A percentile compares a stretch with the other conserved stretches of the same genome.
Evolutionary conservation across 768 basidiomycete species (phyloP).

Genomic region (Tephrocybe sp.): DNA sequence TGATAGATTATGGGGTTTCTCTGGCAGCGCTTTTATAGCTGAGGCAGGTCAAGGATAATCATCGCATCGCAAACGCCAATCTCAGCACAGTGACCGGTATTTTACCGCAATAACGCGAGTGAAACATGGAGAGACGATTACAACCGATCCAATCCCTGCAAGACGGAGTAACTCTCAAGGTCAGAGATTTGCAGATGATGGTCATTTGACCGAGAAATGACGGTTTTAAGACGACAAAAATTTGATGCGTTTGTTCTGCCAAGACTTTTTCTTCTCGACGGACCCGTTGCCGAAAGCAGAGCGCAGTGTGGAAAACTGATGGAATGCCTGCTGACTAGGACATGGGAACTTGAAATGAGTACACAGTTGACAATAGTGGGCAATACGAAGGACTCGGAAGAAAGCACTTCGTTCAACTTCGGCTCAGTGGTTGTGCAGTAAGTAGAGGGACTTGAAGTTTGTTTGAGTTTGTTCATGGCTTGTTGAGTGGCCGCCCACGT

Average conservation of each 20-base stretch:
- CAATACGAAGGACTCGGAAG: no score
- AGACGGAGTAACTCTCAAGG: conserved; percentile 1
- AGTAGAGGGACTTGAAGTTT: no score
- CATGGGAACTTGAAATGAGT: no score
- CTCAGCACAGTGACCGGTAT: neutral
- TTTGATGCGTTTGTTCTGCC: no score
- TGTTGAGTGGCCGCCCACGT: neutral
- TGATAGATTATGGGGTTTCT: neutral
- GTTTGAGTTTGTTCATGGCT: no score
- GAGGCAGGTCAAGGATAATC: neutral
- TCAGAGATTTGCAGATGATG: neutral
- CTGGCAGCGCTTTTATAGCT: neutral
- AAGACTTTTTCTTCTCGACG: no score
- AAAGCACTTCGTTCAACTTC: no score
- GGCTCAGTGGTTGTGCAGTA: no score
- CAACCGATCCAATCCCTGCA: neutral
- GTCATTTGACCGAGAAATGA: neutral
- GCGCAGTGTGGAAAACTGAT: no score
- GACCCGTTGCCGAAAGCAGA: no score
- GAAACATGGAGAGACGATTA: neutral
- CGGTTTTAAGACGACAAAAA: neutral
- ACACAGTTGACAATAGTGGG: no score
- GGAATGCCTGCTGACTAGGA: no score
- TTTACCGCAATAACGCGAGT: neutral
- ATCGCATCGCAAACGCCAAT: neutral